Conservation (phyloP, 2,329 filamentous ascomycete genomes). For the Ophiostoma angusticollis region DNA sequence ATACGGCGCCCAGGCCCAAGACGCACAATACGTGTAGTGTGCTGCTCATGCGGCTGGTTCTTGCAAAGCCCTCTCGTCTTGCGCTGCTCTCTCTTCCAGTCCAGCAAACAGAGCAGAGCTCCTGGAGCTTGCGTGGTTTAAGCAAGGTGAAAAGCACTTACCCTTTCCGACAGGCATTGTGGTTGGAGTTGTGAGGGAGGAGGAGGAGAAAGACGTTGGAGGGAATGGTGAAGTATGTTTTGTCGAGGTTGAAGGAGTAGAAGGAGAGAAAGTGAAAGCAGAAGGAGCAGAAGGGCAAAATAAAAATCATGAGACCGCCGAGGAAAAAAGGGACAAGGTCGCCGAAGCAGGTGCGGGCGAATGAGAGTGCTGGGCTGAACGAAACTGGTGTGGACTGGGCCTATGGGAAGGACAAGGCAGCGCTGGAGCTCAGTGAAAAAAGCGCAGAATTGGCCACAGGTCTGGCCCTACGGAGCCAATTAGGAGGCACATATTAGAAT, state of each 20-base stretch:
- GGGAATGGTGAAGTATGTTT: conserved; percentile 4
- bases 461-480: conserved; percentile 9
- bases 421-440: background rate
- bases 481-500: conserved; percentile 10
- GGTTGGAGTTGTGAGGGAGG: conserved; percentile 16
- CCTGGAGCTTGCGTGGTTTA: too few relatives aligned
- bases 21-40: too few relatives aligned
- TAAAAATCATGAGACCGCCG: conserved; percentile 1
- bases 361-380: conserved; percentile 1
- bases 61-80: too few relatives aligned
- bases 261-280: background rate
- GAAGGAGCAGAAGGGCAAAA: background rate
- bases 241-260: background rate
- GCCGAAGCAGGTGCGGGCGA: conserved; percentile 1
- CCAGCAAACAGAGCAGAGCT: background rate
- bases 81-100: background rate
- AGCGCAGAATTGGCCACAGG: background rate
- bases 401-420: background rate
- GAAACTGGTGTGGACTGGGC: background rate
- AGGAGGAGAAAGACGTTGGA: background rate
- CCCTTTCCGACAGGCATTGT: conserved; percentile 33
- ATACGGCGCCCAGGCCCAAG: too few relatives aligned
- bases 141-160: conserved; percentile 22
- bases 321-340: background rate
- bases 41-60: too few relatives aligned